phyloP scores from a whole-genome alignment of 306 rosid species.

The Quercus variabilis region DNA sequence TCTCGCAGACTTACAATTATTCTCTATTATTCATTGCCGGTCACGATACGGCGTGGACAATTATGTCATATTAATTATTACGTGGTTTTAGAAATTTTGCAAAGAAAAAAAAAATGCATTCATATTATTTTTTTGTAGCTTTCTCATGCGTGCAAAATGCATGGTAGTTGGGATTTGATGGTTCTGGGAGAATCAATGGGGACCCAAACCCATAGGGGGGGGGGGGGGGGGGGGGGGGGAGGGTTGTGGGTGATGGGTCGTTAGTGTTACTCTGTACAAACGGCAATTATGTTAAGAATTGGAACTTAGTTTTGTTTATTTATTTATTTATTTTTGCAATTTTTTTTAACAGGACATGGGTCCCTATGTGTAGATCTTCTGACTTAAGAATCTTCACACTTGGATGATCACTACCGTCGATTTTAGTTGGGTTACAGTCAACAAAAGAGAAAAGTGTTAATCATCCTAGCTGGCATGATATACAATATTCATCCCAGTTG shows the following conservation, averaged over 20 bases:
- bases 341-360: slow-evolving; percentile 5
- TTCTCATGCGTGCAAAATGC: slow-evolving; percentile 6
- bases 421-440: slow-evolving; percentile 32
- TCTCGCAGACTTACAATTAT: too few relatives aligned
- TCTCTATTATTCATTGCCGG: too few relatives aligned
- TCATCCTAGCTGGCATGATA: slow-evolving; percentile 38
- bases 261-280: not conserved
- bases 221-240: not conserved
- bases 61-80: too few relatives aligned
- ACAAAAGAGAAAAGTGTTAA: slow-evolving; percentile 8
- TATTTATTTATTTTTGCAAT: too few relatives aligned
- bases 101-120: not conserved
- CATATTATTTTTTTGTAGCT: not conserved
- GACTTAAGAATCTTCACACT: slow-evolving; percentile 54
- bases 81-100: not conserved
- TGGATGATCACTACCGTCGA: slow-evolving; percentile 42
- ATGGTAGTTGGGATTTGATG: slow-evolving; percentile 18
- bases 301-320: not conserved
- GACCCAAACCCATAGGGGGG: not conserved
- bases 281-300: slow-evolving; percentile 2
- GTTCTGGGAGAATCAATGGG: not conserved
- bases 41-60: too few relatives aligned
- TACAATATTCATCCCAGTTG: slow-evolving; percentile 16
- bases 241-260: slow-evolving; percentile 15
- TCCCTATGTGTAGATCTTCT: slow-evolving; percentile 51